Percentiles rank a stretch among this genome's conserved stretches.
These are phyloP conservation scores for Leishmania major DNA, from an alignment of 208 protist species.

Conservation along the genomic window DNA sequence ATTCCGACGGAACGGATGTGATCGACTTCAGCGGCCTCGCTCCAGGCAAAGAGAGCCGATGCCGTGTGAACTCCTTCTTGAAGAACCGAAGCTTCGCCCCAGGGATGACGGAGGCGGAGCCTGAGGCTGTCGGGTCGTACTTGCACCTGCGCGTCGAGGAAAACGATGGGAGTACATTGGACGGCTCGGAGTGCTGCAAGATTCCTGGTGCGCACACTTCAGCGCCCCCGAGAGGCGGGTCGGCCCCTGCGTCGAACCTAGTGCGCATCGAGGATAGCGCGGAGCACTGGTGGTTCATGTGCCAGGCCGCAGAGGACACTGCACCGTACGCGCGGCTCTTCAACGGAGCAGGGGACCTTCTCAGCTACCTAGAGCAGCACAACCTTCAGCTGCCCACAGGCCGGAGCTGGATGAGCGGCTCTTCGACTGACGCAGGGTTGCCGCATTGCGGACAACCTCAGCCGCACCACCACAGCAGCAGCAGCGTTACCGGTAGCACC, in stretches of 20 bases:
- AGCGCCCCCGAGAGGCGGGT: not conserved
- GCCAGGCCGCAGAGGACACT: constrained; percentile 37
- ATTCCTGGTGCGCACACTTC: not conserved
- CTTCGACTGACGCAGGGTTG: not conserved
- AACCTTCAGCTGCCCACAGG: constrained; percentile 42
- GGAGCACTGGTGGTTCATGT: constrained; percentile 82
- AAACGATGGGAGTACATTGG: constrained; percentile 3
- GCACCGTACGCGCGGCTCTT: constrained; percentile 73
- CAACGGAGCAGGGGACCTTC: constrained; percentile 37
- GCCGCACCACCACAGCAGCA: not conserved
- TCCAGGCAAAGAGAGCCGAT: constrained; percentile 26
- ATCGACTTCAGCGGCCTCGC: constrained; percentile 75
- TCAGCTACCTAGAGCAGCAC: constrained; percentile 45
- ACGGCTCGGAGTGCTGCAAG: not conserved
- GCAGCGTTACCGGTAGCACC: not conserved
- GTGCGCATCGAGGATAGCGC: constrained; percentile 56
- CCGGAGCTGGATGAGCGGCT: not conserved
- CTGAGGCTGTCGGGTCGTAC: constrained; percentile 36
- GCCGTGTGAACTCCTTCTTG: constrained; percentile 40
- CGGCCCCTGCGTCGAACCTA: constrained; percentile 35
- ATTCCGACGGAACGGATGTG: constrained; percentile 73
- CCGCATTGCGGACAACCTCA: not conserved
- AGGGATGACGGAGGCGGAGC: not conserved
- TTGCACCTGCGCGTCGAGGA: constrained; percentile 51
- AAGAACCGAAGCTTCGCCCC: constrained; percentile 45